phyloP scores from a whole-genome alignment of 306 rosid species.

The Corylus heterophylla region DNA sequence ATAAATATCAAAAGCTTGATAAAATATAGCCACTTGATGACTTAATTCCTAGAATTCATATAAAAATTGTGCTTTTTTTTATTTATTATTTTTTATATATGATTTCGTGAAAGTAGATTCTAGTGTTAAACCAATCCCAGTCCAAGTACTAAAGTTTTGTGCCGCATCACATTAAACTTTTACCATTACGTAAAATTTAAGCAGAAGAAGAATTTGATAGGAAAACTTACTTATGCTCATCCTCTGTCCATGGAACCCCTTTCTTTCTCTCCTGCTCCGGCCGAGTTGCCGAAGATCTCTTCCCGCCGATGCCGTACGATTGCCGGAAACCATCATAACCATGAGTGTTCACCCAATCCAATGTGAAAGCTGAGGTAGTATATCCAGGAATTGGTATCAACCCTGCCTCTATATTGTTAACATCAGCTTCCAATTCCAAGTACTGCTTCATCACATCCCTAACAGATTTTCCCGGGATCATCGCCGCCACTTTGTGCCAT shows the following conservation, averaged over 20 bases:
- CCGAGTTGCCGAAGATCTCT: slow-evolving; percentile 53
- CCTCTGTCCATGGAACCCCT: slow-evolving; percentile 96
- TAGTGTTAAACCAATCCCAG: not conserved
- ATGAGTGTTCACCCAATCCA: slow-evolving; percentile 68
- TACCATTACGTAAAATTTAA: slow-evolving; percentile 1
- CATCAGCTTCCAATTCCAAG: slow-evolving; percentile 70
- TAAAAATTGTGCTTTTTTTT: too few relatives aligned
- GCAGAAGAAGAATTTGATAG: slow-evolving; percentile 1
- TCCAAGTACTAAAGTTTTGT: slow-evolving; percentile 2
- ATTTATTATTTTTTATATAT: too few relatives aligned
- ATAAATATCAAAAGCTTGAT: too few relatives aligned
- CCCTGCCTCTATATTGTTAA: slow-evolving; percentile 78
- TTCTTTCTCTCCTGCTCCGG: slow-evolving; percentile 84
- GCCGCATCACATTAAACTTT: not conserved
- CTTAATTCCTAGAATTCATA: too few relatives aligned
- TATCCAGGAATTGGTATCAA: slow-evolving; percentile 77
- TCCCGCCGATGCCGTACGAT: slow-evolving; percentile 48
- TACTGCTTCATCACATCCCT: slow-evolving; percentile 72
- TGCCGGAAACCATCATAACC: slow-evolving; percentile 57
- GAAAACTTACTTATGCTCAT: slow-evolving; percentile 77
- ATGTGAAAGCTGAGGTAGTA: slow-evolving; percentile 52
- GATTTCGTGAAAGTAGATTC: not conserved
- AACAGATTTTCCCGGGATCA: slow-evolving; percentile 78
- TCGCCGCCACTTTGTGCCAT: slow-evolving; percentile 76
- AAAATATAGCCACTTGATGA: too few relatives aligned